These are phyloP conservation scores for Phylloporus scabripes DNA, from an alignment of 768 basidiomycete species.

Conservation along the genomic window DNA sequence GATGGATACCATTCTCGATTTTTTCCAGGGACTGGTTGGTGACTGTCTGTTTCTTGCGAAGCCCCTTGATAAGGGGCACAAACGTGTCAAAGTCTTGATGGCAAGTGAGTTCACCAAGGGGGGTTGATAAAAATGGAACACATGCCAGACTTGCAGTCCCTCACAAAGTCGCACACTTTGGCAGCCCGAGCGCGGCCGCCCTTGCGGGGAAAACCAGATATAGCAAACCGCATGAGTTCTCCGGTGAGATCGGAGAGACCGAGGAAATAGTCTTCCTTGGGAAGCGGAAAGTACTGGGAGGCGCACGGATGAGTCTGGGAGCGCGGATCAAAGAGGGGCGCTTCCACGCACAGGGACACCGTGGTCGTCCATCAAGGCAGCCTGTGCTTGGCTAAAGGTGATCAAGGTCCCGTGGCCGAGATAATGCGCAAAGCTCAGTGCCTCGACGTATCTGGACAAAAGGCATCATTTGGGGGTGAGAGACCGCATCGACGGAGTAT, in stretches of 20 bases:
- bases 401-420: constrained; percentile 66
- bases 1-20: constrained; percentile 76
- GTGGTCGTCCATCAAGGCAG: constrained; percentile 52
- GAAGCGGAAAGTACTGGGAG: constrained; percentile 69
- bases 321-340: constrained; percentile 1
- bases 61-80: constrained; percentile 60
- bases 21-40: constrained; percentile 87
- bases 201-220: constrained; percentile 67
- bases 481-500: not conserved
- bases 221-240: constrained; percentile 94
- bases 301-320: constrained; percentile 1
- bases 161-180: constrained; percentile 65
- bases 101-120: not conserved
- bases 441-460: constrained; percentile 73
- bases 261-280: constrained; percentile 81
- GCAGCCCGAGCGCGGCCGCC: constrained; percentile 60
- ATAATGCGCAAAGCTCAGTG: constrained; percentile 82
- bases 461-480: constrained; percentile 13
- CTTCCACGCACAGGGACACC: constrained; percentile 55
- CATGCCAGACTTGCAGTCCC: constrained; percentile 67
- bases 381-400: constrained; percentile 61
- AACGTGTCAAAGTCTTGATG: constrained; percentile 71
- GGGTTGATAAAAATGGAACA: not conserved
- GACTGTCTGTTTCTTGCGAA: constrained; percentile 84
- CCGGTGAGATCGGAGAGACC: constrained; percentile 94